Base-by-base conservation (phyloP, 768 basidiomycete species). In the Xanthoconium stramineum region DNA sequence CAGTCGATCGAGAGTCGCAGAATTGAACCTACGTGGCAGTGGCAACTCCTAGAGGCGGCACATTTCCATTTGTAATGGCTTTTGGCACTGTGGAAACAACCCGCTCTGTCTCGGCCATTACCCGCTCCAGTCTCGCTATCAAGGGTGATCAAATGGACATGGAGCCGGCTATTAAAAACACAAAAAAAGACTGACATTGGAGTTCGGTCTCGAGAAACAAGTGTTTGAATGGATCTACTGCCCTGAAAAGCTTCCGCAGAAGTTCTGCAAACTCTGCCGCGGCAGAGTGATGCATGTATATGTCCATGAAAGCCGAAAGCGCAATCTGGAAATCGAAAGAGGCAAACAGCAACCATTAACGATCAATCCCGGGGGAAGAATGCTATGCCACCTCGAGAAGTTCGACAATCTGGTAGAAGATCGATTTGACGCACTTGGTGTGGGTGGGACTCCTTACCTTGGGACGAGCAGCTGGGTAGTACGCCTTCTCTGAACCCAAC, bases 401-500 rank as follows among this genome's bases (percentile, higher is more conserved):
- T 36, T 72, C 74, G 33, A 83, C 52, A 49, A 84, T 83, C 82
- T 84, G 29, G 51, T 19, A n/a, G n/a, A 43, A 11, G 29, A 44
- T 59, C 32, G 54, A 55, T 29, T 32, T 40, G 17, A 47, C 33
- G 50, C 62, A 24, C 57, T 49, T 35, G 17, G 12, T 19, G 14
- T 30, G 29, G 55, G 38, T 6, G 6, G n/a, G n/a, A 28, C 40
- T 9, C 62, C 72, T 57, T 55, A 82, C 83, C 69, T 79, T 76
- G 44, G 74, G 76, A 36, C 80, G 76, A 42, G 81, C 83, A 33
- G 58, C 71, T 1, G 65, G 46, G 62, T 85, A 85, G 61, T 84
- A 84, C 1, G 83, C 83, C 59, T 76, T 78, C 40, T 74, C 71
- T 49, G 77, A 76, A 28, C 63, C 47, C 40, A 83, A 62, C 81